phyloP scores from a whole-genome alignment of 352 stramenopile genomes.

The Proteromonas lacertae region DNA sequence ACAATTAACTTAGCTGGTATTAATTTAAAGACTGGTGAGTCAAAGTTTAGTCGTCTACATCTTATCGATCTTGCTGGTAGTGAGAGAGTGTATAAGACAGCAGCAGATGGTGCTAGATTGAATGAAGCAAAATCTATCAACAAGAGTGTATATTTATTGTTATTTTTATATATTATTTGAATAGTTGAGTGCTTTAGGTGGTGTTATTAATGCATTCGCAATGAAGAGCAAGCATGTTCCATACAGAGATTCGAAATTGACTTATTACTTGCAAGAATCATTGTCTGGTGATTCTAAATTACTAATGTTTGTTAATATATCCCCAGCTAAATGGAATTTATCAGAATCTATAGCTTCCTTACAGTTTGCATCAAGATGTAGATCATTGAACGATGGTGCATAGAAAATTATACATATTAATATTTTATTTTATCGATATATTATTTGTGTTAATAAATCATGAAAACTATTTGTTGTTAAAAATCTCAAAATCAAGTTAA shows the following conservation, averaged over 20 bases:
- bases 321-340: constrained; percentile 44
- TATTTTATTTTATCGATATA: too few relatives aligned
- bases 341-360: constrained; percentile 59
- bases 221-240: constrained; percentile 33
- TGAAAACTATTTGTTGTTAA: too few relatives aligned
- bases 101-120: constrained; percentile 38
- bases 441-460: too few relatives aligned
- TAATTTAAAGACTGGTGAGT: background rate
- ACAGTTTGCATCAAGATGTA: constrained; percentile 47
- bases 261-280: constrained; percentile 32
- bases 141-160: constrained; percentile 41
- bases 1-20: constrained; percentile 25
- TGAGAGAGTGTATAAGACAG: constrained; percentile 22
- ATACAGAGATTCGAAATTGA: constrained; percentile 75
- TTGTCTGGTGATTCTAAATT: constrained; percentile 49
- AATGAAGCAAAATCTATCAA: constrained; percentile 88
- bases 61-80: constrained; percentile 37
- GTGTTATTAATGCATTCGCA: constrained; percentile 59
- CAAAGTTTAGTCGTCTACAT: constrained; percentile 21
- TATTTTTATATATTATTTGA: too few relatives aligned
- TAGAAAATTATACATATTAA: too few relatives aligned
- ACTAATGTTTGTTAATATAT: constrained; percentile 38
- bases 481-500: too few relatives aligned
- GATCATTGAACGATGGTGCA: too few relatives aligned
- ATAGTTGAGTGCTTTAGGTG: constrained; percentile 51